A percentile compares a stretch with the other conserved stretches of the same genome.
These are phyloP conservation scores for Gliomastix tumulicola DNA, from an alignment of 2,329 filamentous ascomycete species.

Conservation along the genomic window DNA sequence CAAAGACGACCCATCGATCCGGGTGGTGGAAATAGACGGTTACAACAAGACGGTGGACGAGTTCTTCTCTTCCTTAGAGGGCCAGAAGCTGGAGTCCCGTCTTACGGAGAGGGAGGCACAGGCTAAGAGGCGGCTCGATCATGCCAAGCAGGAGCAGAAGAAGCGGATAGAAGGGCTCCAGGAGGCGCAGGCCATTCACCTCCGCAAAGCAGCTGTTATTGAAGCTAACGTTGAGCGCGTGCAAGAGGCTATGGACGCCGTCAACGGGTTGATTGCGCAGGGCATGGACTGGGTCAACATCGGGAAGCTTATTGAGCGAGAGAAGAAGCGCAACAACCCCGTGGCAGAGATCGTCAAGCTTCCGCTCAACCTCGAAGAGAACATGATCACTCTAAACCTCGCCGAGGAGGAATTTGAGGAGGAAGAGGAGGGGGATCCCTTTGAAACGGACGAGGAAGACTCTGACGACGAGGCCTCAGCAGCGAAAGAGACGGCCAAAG, in stretches of 20 bases:
- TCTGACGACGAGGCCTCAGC: conserved; percentile 24
- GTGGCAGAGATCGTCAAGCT: conserved; percentile 83
- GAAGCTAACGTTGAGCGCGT: conserved; percentile 86
- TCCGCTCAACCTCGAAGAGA: conserved; percentile 85
- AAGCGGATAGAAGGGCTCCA: conserved; percentile 81
- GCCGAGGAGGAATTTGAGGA: conserved; percentile 61
- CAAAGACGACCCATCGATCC: conserved; percentile 54
- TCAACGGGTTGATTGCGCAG: conserved; percentile 85
- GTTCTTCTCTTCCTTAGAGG: conserved; percentile 95
- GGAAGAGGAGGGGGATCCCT: conserved; percentile 51
- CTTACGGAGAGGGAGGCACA: conserved; percentile 74
- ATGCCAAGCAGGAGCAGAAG: conserved; percentile 75
- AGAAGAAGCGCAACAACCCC: conserved; percentile 72
- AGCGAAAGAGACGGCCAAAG: conserved; percentile 24
- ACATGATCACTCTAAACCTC: conserved; percentile 74
- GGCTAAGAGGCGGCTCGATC: conserved; percentile 78
- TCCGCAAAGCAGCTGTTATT: conserved; percentile 83
- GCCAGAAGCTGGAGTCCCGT: conserved; percentile 81
- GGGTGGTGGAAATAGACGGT: conserved; percentile 69
- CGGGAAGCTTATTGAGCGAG: conserved; percentile 77
- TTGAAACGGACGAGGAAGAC: conserved; percentile 59
- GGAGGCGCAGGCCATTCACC: conserved; percentile 72
- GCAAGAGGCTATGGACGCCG: conserved; percentile 84
- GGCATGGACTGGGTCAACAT: conserved; percentile 99
- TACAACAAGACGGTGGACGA: conserved; percentile 95